Evolutionary conservation across 306 rosid genomes (phyloP), one percentile per base, ranked within the genome.

Genomic region (Canavalia ensiformis): DNA sequence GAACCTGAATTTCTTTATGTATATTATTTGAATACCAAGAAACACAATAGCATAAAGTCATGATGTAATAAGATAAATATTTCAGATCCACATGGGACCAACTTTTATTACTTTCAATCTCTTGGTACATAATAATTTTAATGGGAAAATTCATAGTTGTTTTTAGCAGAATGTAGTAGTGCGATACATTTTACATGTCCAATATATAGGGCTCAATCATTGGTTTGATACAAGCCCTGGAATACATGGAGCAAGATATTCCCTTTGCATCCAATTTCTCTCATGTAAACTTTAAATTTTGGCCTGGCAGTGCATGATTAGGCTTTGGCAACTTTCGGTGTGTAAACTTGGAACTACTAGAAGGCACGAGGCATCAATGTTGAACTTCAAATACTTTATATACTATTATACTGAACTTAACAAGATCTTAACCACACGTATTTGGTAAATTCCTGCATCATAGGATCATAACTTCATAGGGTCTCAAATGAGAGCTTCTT

Each of bases 401-500:
- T 84, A 74, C 67, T 74, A 75, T 55, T 67, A 37, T 84, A 74
- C 67, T 74, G 78, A 77, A 50, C 52, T 37, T 75, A 67, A 54
- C 5, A 68, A 44, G 18, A 79, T 70, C 25, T 42, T 72, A 79
- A 72, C 75, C 84, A 82, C 80, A 81, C 76, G 81, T 82, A 70
- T 85, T 75, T 73, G 54, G 67, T 76, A 75, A 63, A 55, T 70
- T 79, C 58, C 84, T 55, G 84, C 66, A 60, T 76, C 69, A 79
- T 25, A 65, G 69, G 72, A 85, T 75, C 76, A 72, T 78, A 85
- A 74, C 58, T 78, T 89, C 88, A 85, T 58, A 81, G 33, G 49
- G 87, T 88, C 78, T 83, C 87, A 58, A 72, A 51, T 50, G 88
- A 74, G 68, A 87, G 78, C 87, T 86, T 91, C 87, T 86, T 87